Evolutionary conservation across 129 eudicot genomes (phyloP), one percentile per base, ranked within the genome.

Genomic region (Chrysanthemum makinoi): DNA sequence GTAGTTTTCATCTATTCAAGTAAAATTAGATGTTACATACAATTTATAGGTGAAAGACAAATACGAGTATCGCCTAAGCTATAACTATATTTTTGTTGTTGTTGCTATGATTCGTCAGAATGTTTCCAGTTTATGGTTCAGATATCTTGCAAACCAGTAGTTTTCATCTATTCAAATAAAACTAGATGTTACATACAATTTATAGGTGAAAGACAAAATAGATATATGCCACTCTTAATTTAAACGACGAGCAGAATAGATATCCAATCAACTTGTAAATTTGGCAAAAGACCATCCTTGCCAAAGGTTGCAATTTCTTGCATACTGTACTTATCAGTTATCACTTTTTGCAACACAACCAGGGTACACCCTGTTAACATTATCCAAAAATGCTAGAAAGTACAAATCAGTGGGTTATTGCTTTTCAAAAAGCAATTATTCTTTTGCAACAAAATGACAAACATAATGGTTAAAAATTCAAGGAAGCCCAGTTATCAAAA

Each of bases 41-140:
- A n/a, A n/a, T n/a, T n/a, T n/a, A n/a, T n/a, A n/a, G n/a, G n/a
- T n/a, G n/a, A n/a, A n/a, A n/a, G n/a, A n/a, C n/a, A n/a, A n/a
- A n/a, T n/a, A n/a, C n/a, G 63, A 72, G 58, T 2, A 14, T 43
- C 48, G 46, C 35, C 30, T 58, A 19, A 19, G 70, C n/a, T 65
- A 65, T 17, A 65, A 22, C 10, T 22, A 10, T 28, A 20, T 26
- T 2, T 15, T 35, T 39, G 15, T 62, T 47, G 19, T 26, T 16
- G 20, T 30, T 28, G 20, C 60, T 62, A 62, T 62, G 68, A 61
- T 33, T 46, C 62, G 46, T 39, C n/a, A 49, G 2, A 6, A 47
- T 55, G 60, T 55, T 55, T 55, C 20, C 9, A 6, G 24, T 24
- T 59, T 9, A 22, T 17, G 62, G 59, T 24, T 22, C 35, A 20